Percentiles rank a stretch among this genome's conserved stretches.
These are phyloP conservation scores for Phlebopus sp. DNA, from an alignment of 1,284 basidiomycete genomes.

Conservation along the genomic window DNA sequence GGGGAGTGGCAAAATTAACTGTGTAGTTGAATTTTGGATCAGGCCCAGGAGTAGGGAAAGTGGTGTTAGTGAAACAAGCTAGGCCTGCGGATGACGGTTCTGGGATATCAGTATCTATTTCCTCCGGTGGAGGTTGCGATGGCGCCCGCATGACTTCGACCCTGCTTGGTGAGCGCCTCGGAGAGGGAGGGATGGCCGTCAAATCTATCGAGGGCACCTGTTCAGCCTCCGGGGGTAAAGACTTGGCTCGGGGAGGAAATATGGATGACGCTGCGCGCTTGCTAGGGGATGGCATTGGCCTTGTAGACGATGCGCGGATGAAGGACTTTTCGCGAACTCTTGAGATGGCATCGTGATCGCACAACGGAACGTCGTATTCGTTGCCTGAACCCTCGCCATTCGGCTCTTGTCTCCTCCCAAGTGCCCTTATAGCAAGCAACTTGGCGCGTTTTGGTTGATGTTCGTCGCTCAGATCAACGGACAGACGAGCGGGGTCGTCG, in stretches of 20 bases:
- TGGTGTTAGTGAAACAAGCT: constrained; percentile 21
- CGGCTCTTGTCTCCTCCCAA: constrained; percentile 3
- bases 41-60: constrained; percentile 8
- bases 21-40: constrained; percentile 16
- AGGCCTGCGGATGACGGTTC: constrained; percentile 10
- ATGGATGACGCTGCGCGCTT: constrained; percentile 9
- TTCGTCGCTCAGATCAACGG: constrained; percentile 12
- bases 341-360: constrained; percentile 12
- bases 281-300: constrained; percentile 13
- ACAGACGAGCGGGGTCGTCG: constrained; percentile 9
- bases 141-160: constrained; percentile 27
- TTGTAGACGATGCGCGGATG: constrained; percentile 22
- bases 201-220: constrained; percentile 18
- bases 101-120: constrained; percentile 24
- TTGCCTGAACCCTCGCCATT: constrained; percentile 2
- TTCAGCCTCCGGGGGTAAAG: constrained; percentile 25
- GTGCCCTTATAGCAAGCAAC: constrained; percentile 15
- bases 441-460: constrained; percentile 27
- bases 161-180: constrained; percentile 25
- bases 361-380: constrained; percentile 21
- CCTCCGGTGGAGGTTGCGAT: constrained; percentile 20
- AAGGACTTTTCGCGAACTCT: constrained; percentile 3
- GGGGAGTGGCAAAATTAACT: constrained; percentile 31
- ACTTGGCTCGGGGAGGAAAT: constrained; percentile 27
- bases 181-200: constrained; percentile 23